Conservation (phyloP, 352 stramenopile species). For the Phytophthora agathidicida region DNA sequence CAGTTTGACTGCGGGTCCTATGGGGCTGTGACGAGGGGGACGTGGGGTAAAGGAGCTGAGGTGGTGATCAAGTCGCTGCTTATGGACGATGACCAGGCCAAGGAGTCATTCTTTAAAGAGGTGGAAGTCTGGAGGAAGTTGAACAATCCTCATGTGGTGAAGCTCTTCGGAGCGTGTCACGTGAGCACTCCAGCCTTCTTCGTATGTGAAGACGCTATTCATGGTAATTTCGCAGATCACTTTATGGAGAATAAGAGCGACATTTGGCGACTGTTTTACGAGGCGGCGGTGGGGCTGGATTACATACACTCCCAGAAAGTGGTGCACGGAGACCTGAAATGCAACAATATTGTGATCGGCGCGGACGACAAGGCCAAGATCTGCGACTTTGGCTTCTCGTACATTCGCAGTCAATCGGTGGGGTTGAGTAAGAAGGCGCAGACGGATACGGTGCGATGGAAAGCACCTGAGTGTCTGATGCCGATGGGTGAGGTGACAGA, state of each 20-base stretch:
- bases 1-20: slow-evolving; percentile 23
- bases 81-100: slow-evolving; percentile 32
- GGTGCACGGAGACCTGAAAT: slow-evolving; percentile 90
- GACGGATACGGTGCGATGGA: slow-evolving; percentile 39
- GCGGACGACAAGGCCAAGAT: slow-evolving; percentile 38
- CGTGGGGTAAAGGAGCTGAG: slow-evolving; percentile 30
- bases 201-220: slow-evolving; percentile 39
- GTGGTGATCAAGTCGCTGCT: slow-evolving; percentile 51
- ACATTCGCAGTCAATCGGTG: slow-evolving; percentile 40
- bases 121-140: slow-evolving; percentile 44
- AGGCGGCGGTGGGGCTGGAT: slow-evolving; percentile 52
- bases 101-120: slow-evolving; percentile 41
- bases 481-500: slow-evolving; percentile 12
- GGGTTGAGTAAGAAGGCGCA: slow-evolving; percentile 32
- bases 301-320: slow-evolving; percentile 74
- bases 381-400: slow-evolving; percentile 46
- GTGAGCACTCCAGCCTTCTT: slow-evolving; percentile 44
- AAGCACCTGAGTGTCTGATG: slow-evolving; percentile 43
- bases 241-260: slow-evolving; percentile 28
- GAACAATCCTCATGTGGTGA: slow-evolving; percentile 46
- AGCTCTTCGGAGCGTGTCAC: slow-evolving; percentile 58
- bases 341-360: slow-evolving; percentile 81
- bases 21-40: slow-evolving; percentile 14
- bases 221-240: slow-evolving; percentile 35
- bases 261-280: slow-evolving; percentile 38